Evolutionary conservation across 176 grass and related monocot genomes (phyloP), one percentile per base, ranked within the genome.

Genomic region (Triticum turgidum): DNA sequence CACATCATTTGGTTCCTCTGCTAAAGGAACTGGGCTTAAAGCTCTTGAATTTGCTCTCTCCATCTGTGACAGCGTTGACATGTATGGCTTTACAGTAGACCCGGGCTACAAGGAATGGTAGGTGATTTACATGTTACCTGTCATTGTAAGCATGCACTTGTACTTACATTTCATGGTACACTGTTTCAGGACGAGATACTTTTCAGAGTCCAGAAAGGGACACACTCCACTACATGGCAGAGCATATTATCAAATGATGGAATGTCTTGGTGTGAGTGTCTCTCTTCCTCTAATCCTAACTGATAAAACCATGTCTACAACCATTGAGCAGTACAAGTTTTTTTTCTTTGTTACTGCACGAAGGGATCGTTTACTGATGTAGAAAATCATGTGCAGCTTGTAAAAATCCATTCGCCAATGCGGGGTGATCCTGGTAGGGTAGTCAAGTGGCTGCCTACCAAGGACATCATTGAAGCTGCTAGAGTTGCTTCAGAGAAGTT

Each of bases 231-330:
- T 98, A 39, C 93, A 93, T 49, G 96, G 96, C 25, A 95, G 96
- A 91, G 90, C 96, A 82, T 98, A 98, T 87, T 98, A 92, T 88
- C 96, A 96, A 80, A 98, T 98, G 96, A 98, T 98, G 96, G 96
- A 98, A 92, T 98, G 96, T 81, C 91, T 98, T 83, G 93, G 96
- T 80, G 96, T 98, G 76, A 89, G 86, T 89, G n/a, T 54, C 51
- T 78, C 44, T 41, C 61, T 84, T 71, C 80, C 51, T 18, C 3
- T 27, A 67, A 41, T n/a, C 29, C 11, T 79, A 81, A 4, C 54
- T 30, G 61, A 78, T 3, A 37, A 76, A 45, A 18, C 13, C 15
- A 37, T 83, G 2, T 15, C 0, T 67, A 76, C 61, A 58, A 66
- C 47, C 74, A 76, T 78, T 44, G 22, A 69, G 42, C 21, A 82